Evolutionary conservation across 2,329 filamentous ascomycete species (phyloP).

Genomic region (Gnomoniopsis sp.): DNA sequence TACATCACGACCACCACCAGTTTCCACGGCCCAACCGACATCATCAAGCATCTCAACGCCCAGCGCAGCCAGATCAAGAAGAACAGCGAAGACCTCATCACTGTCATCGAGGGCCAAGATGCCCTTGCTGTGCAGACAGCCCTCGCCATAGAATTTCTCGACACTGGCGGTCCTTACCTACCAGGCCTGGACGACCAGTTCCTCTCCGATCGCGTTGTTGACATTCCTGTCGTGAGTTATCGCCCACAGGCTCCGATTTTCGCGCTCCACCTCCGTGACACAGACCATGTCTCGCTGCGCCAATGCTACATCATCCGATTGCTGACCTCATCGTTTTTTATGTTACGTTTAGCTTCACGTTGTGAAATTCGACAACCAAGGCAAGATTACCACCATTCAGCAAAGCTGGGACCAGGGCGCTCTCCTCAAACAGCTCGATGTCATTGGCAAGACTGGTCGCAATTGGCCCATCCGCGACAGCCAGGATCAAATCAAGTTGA

Average conservation of each 20-base stretch:
- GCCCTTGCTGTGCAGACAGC: conserved; percentile 75
- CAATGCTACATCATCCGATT: neutral
- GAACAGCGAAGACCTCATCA: conserved; percentile 75
- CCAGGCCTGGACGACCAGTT: conserved; percentile 94
- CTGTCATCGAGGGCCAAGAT: conserved; percentile 66
- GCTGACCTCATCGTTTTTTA: neutral
- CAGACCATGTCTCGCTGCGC: neutral
- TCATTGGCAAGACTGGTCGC: conserved; percentile 84
- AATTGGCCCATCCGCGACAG: conserved; percentile 95
- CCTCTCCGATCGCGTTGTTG: conserved; percentile 74
- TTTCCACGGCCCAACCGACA: conserved; percentile 66
- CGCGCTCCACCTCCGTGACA: neutral
- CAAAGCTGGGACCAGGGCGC: conserved; percentile 94
- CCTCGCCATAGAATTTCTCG: conserved; percentile 77
- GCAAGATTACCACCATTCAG: conserved; percentile 82
- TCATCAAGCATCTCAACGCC: conserved; percentile 76
- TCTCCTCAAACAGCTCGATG: conserved; percentile 86
- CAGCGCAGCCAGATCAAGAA: conserved; percentile 75
- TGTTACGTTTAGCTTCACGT: conserved; percentile 66
- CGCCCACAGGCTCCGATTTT: neutral
- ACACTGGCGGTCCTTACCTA: conserved; percentile 80
- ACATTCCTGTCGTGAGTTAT: conserved; percentile 72
- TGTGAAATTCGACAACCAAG: conserved; percentile 72
- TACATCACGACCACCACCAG: conserved; percentile 87
- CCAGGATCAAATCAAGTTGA: conserved; percentile 76